Evolutionary conservation across 352 stramenopile genomes (phyloP).

Genomic region (Phytopythium chamaehyphon): DNA sequence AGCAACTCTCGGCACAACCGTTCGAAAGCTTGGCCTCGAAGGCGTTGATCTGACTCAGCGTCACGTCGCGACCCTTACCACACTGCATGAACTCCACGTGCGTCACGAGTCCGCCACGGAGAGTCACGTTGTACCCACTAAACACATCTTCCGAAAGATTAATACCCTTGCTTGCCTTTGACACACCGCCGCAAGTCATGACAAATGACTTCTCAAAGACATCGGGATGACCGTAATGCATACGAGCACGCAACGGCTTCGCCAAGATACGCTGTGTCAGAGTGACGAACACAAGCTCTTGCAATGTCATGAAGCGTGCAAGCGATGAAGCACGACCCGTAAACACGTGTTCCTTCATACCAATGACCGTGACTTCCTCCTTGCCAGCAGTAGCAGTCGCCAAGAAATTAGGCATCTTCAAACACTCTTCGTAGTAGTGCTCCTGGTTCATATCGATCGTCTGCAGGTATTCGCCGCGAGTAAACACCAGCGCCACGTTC

Average conservation of each 20-base stretch:
- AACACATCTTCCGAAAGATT: conserved; percentile 90
- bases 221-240: conserved; percentile 88
- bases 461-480: conserved; percentile 82
- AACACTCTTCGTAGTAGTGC: conserved; percentile 83
- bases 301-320: conserved; percentile 83
- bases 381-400: conserved; percentile 47
- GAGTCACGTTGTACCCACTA: conserved; percentile 80
- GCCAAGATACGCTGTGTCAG: conserved; percentile 81
- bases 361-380: conserved; percentile 80
- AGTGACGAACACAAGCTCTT: conserved; percentile 86
- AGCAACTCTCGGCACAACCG: conserved; percentile 71
- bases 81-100: conserved; percentile 90
- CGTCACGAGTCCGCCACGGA: conserved; percentile 74
- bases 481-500: conserved; percentile 85
- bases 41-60: conserved; percentile 84
- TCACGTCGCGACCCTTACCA: conserved; percentile 85
- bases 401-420: conserved; percentile 89
- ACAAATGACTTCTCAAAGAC: conserved; percentile 87
- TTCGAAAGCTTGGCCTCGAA: conserved; percentile 89
- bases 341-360: conserved; percentile 90
- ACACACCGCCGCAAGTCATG: conserved; percentile 78
- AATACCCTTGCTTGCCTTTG: conserved; percentile 86
- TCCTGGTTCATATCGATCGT: conserved; percentile 92
- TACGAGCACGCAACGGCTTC: conserved; percentile 66
- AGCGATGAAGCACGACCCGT: conserved; percentile 83